phyloP scores from a whole-genome alignment of 176 grass and related monocot genomes.

The Musa acuminata region DNA sequence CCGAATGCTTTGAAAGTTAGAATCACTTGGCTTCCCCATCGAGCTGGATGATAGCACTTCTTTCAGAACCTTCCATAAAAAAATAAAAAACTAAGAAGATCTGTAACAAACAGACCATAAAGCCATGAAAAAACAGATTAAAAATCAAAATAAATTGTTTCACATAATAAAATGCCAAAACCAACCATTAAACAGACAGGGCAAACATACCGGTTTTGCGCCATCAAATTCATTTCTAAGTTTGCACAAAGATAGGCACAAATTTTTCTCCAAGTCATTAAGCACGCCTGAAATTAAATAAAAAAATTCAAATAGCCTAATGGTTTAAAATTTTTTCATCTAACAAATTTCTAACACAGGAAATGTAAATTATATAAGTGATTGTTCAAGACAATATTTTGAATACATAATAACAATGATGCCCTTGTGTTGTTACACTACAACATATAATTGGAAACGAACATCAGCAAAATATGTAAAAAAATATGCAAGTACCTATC shows the following conservation, averaged over 20 bases:
- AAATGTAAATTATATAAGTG: not conserved
- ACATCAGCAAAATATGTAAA: conserved; percentile 9
- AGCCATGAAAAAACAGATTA: not conserved
- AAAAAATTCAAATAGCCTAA: not conserved
- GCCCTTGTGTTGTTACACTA: not conserved
- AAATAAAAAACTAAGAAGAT: conserved; percentile 11
- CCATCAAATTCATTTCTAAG: conserved; percentile 65
- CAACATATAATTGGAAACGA: not conserved
- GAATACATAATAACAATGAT: not conserved
- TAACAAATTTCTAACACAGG: not conserved
- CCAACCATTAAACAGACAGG: not conserved
- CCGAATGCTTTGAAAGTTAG: conserved; percentile 56
- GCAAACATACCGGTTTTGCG: conserved; percentile 45
- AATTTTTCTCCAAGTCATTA: conserved; percentile 74
- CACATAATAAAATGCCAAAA: conserved; percentile 8
- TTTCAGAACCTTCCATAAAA: conserved; percentile 47
- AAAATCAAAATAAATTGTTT: not conserved
- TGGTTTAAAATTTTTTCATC: not conserved
- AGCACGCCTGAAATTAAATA: conserved; percentile 31
- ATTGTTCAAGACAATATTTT: not conserved
- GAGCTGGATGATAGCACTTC: conserved; percentile 43
- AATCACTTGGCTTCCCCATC: conserved; percentile 28
- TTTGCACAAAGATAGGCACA: conserved; percentile 57
- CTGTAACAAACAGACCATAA: not conserved
- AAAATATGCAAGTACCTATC: conserved; percentile 37